Base-by-base conservation (phyloP, 192 early-diverging fungal genomes). In the Paraglomus brasilianum region DNA sequence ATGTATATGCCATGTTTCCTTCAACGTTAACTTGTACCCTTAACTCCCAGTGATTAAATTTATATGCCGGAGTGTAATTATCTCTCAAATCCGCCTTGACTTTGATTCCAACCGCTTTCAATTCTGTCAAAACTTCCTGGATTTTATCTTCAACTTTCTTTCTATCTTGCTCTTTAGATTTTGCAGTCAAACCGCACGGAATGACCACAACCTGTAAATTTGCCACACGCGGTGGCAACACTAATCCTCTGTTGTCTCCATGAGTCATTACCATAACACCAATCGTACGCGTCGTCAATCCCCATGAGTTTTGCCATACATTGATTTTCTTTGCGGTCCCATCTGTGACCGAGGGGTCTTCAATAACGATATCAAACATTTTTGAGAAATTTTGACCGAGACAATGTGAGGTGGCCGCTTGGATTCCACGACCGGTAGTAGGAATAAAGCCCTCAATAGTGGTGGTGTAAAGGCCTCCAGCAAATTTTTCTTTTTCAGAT, bases 341-440 rank as follows among this genome's bases (percentile, higher is more conserved):
- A 15, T 75, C 80, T 30, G 77, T 69, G 14, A 70, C 71, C 11
- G 75, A 66, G 64, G 95, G 92, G 74, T 95, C 91, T 79, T 98
- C 93, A 38, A 97, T 85, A 11, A 87, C 79, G 56, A 99, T 93
- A 71, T 94, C 86, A 78, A 99, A 98, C 97, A 99, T 98, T 79
- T 97, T 98, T 57, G 94, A 89, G 78, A 99, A 99, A 88, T 98
- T 99, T 84, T 99, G 96, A n/a, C 97, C 97, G 74, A 99, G 85
- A 74, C 91, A 94, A 83, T 99, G 97, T 67, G 95, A 97, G 7
- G 97, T 99, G 50, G 90, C 97, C 53, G 92, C 97, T 81, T 99
- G 97, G 72, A 99, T 97, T 60, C 90, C 97, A 73, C 97, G 94
- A 30, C 97, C 97, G 4, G 95, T 97, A 45, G 93, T 86, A 30